Percentiles rank a stretch among this genome's conserved stretches.
These are phyloP conservation scores for Cladosporium velox DNA, from an alignment of 2,329 filamentous ascomycete species.

Conservation along the genomic window DNA sequence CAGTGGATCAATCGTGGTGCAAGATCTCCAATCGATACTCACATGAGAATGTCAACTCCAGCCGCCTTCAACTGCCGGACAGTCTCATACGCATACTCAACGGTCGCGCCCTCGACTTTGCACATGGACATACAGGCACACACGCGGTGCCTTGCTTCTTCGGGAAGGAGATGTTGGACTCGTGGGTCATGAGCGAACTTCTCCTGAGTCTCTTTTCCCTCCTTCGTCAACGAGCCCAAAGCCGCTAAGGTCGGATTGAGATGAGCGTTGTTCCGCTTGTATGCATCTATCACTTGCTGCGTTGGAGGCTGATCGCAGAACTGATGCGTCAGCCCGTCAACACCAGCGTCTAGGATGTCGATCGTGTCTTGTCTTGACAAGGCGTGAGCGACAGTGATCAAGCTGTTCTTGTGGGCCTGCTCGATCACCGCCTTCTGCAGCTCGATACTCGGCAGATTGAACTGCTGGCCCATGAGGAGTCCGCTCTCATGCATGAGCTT, in stretches of 20 bases:
- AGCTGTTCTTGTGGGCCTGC: conserved; percentile 41
- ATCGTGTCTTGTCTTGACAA: conserved; percentile 44
- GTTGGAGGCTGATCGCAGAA: conserved; percentile 45
- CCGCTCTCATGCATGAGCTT: conserved; percentile 57
- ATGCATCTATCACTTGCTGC: conserved; percentile 44
- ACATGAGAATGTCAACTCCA: conserved; percentile 47
- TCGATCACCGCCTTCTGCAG: conserved; percentile 50
- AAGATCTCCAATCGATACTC: conserved; percentile 21
- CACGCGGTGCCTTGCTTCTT: conserved; percentile 39
- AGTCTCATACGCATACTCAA: conserved; percentile 46
- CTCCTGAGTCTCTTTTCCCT: conserved; percentile 43
- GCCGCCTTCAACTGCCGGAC: conserved; percentile 43
- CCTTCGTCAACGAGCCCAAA: conserved; percentile 44
- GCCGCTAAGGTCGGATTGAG: conserved; percentile 47
- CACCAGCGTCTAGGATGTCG: conserved; percentile 44
- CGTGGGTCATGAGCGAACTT: conserved; percentile 45
- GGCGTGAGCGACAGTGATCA: conserved; percentile 46
- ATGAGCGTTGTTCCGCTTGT: conserved; percentile 46
- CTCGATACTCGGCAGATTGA: conserved; percentile 44
- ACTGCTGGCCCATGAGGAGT: conserved; percentile 40
- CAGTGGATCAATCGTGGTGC: background rate
- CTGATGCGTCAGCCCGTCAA: conserved; percentile 48
- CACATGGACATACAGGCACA: conserved; percentile 46
- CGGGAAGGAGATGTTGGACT: conserved; percentile 37
- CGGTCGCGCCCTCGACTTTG: conserved; percentile 35